A percentile compares a stretch with the other conserved stretches of the same genome.
These are phyloP conservation scores for Flaveria bidentis DNA, from an alignment of 129 eudicot genomes.

Conservation along the genomic window DNA sequence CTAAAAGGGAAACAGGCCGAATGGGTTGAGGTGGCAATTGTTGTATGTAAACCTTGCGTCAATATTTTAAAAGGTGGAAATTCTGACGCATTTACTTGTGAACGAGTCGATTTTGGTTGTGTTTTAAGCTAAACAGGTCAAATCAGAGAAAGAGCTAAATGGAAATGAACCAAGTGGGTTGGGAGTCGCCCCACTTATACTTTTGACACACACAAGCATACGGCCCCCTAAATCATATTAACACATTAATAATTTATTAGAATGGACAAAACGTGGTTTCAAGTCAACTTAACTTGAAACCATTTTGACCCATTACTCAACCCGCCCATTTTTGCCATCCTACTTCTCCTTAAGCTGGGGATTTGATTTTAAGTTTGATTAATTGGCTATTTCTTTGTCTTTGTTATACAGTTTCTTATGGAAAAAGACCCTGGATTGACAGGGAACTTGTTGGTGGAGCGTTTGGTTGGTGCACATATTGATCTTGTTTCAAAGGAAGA, in stretches of 20 bases:
- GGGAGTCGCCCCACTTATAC: background rate
- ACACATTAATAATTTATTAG: background rate
- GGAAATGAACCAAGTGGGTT: background rate
- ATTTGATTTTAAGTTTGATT: background rate
- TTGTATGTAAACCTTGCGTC: slow-evolving; percentile 12
- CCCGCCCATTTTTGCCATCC: background rate
- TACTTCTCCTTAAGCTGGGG: background rate
- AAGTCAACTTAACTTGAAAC: background rate
- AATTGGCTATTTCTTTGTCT: background rate
- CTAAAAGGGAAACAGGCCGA: background rate
- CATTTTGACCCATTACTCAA: slow-evolving; percentile 5
- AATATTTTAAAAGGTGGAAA: background rate
- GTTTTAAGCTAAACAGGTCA: background rate
- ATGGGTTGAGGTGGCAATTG: background rate
- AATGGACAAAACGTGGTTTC: background rate
- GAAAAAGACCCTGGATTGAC: slow-evolving; percentile 98
- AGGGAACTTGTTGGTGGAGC: slow-evolving; percentile 92
- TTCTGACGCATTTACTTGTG: background rate
- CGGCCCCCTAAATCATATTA: background rate
- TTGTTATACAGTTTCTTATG: slow-evolving; percentile 52
- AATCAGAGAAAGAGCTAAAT: background rate
- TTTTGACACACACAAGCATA: background rate
- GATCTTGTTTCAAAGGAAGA: slow-evolving; percentile 98
- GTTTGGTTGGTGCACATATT: slow-evolving; percentile 96
- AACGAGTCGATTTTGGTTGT: background rate